Evolutionary conservation across 2,329 filamentous ascomycete species (phyloP).

Genomic region (Alternaria tenuissima): DNA sequence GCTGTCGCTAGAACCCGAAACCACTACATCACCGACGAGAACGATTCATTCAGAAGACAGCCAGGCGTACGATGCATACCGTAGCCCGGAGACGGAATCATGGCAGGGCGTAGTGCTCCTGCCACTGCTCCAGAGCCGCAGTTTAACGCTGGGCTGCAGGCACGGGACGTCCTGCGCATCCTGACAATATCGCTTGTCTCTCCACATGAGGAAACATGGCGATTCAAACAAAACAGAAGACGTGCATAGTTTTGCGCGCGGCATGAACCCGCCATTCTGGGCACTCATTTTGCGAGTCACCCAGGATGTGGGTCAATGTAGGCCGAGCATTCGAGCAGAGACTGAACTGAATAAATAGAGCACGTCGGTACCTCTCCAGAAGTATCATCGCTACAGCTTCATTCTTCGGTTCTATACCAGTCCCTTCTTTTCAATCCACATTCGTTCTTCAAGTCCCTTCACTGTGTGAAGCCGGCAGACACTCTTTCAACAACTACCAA

Average conservation of each 20-base stretch:
- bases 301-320: neutral
- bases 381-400: slow-evolving; percentile 38
- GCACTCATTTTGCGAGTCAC: slow-evolving; percentile 15
- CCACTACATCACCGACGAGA: slow-evolving; percentile 14
- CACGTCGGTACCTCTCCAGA: slow-evolving; percentile 10
- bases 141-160: slow-evolving; percentile 26
- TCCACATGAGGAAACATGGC: slow-evolving; percentile 21
- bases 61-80: slow-evolving; percentile 16
- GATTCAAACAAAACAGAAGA: slow-evolving; percentile 17
- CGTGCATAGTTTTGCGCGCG: slow-evolving; percentile 24
- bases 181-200: slow-evolving; percentile 38
- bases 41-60: slow-evolving; percentile 6
- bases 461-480: slow-evolving; percentile 46
- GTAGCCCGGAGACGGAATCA: slow-evolving; percentile 9
- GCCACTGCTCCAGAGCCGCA: slow-evolving; percentile 10
- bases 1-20: slow-evolving; percentile 13
- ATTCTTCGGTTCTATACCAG: slow-evolving; percentile 35
- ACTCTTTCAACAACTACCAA: slow-evolving; percentile 35
- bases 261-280: slow-evolving; percentile 24
- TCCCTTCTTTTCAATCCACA: slow-evolving; percentile 39
- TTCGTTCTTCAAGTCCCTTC: slow-evolving; percentile 42
- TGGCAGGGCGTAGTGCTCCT: slow-evolving; percentile 16
- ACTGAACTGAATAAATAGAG: slow-evolving; percentile 34
- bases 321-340: neutral
- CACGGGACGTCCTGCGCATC: slow-evolving; percentile 24